Evolutionary conservation across 176 grass and related monocot genomes (phyloP).

Genomic region (Thinopyrum elongatum): DNA sequence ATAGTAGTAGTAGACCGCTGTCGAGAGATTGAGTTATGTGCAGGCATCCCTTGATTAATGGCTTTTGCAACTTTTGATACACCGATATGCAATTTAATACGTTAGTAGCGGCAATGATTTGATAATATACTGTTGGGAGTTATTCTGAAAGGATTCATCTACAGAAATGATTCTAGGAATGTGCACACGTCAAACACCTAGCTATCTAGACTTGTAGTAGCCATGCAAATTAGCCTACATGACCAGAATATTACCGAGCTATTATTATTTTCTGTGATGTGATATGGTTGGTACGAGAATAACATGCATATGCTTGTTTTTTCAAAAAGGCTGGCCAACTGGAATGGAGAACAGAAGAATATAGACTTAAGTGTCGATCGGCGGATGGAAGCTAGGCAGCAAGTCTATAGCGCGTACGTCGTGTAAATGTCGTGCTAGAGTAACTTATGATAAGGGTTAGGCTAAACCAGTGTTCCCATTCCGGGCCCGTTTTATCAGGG

Average conservation of each 20-base stretch:
- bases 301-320: background rate
- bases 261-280: background rate
- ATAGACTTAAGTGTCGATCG: background rate
- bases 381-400: background rate
- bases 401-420: too few species aligned
- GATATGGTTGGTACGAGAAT: background rate
- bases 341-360: background rate
- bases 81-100: constrained; percentile 25
- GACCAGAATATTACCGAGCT: background rate
- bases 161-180: background rate
- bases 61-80: constrained; percentile 48
- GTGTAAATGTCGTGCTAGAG: too few species aligned
- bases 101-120: constrained; percentile 38
- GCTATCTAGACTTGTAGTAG: constrained; percentile 31
- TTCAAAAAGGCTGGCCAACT: background rate
- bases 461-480: too few species aligned
- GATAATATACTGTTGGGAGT: constrained; percentile 35
- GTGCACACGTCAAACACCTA: constrained; percentile 22
- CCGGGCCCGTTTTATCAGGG: too few species aligned
- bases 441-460: too few species aligned
- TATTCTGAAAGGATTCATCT: constrained; percentile 12
- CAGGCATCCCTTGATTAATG: constrained; percentile 38
- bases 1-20: too few species aligned
- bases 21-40: background rate
- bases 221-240: constrained; percentile 45